Base-by-base conservation (phyloP, 805 yeast genomes). In the Yamadazyma takamatsuzukensis region DNA sequence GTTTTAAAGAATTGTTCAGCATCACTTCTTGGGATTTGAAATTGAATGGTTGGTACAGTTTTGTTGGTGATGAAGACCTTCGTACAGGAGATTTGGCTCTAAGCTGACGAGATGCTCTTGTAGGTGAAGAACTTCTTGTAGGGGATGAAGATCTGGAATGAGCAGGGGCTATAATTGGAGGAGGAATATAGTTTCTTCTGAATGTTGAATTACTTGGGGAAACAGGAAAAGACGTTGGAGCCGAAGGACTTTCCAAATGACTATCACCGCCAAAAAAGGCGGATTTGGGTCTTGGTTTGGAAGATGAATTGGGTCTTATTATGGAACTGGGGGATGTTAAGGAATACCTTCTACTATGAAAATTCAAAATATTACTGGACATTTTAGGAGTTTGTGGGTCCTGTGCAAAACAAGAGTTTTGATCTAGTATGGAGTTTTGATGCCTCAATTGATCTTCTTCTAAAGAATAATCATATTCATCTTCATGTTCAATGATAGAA, bases 11-110 rank as follows among this genome's bases (percentile, higher is more conserved):
- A 33, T 56, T 54, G 21, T 41, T 43, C 52, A 61, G 48, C 47
- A 60, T 54, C 19, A 59, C 40, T 40, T 64, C 72, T 38, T 74
- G 72, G 6, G 83, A 72, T 43, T 75, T 68, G 63, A 81, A 83
- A 47, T 79, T 78, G 64, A 83, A 83, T 1, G 89, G 89, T 37
- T 45, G 60, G 30, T 47, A 48, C 4, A 45, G 29, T 29, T 53
- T 59, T 13, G 47, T 29, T 4, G 59, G 56, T 0, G 57, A 48
- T 2, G 41, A 14, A 6, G 47, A 23, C 25, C 53, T 24, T 27
- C 53, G 34, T 2, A 49, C 53, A 2, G 64, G 68, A 1, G 66
- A 58, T 22, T 53, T 57, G 9, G 58, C 40, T 15, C 64, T 35
- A 18, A 51, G 49, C 5, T 53, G 53, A n/a, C 60, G 48, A 13